Evolutionary conservation across 768 basidiomycete species (phyloP), one percentile per base, ranked within the genome.

Genomic region (Lyophyllum decastes): DNA sequence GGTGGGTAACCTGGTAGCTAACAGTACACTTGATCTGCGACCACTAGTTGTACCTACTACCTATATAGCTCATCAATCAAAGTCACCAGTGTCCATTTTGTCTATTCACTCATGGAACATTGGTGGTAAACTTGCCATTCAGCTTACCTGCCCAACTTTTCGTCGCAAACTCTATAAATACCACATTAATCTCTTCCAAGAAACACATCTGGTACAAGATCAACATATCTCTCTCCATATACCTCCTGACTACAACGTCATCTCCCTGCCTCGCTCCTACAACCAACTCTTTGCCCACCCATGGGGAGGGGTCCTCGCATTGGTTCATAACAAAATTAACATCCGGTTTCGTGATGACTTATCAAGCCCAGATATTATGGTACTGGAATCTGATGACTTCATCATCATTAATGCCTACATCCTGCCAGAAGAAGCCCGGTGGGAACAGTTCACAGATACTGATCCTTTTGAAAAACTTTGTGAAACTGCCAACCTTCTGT

Each of bases 321-420:
- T 56, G 11, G 22, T 56, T 11, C 1, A 10, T 3, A 17, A 33
- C 12, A 19, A 27, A 17, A 7, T 49, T 2, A 16, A 14, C 2
- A 24, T 44, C 2, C 43, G 0, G 5, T 9, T 43, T 9, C 5
- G 47, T 2, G 16, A 17, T 2, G 48, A 56, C 5, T 10, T 49
- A 2, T 56, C 34, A 2, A 41, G 24, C 10, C 47, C 55, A 14
- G 55, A 56, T 27, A 56, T 56, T 5, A 24, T 56, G 11, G 49
- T 50, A 1, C 55, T 56, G 3, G 35, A 56, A n/a, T 25, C 14
- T 2, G 26, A 22, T 2, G 5, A 17, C 1, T 50, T 16, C 27
- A 22, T 48, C 24, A 12, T 56, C 1, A n/a, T 56, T 8, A 43
- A 43, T 30, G 48, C 34, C 19, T 49, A 56, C 22, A 56, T 56